Conservation (phyloP, 495 filamentous ascomycete species). For the Apodospora peruviana region DNA sequence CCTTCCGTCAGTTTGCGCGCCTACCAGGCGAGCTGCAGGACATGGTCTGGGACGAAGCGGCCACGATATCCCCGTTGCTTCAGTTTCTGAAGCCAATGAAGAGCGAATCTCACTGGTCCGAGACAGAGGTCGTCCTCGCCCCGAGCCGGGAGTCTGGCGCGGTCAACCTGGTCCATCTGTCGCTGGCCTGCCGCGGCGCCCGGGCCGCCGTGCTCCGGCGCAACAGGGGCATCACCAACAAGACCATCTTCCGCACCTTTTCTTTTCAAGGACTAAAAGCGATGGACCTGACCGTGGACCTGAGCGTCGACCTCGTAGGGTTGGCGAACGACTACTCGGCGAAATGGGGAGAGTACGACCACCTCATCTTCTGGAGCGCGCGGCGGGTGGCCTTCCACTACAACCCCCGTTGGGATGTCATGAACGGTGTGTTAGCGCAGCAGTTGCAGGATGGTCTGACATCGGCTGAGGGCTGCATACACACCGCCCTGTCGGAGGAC, state of each 20-base stretch:
- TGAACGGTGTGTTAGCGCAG: conserved; percentile 1
- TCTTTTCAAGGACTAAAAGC: background rate
- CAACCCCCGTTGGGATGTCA: conserved; percentile 7
- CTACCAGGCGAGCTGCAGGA: conserved; percentile 18
- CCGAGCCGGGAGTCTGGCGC: conserved; percentile 27
- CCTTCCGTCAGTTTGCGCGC: conserved; percentile 16
- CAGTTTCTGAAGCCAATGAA: conserved; percentile 21
- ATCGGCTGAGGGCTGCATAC: background rate
- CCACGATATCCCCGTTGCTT: conserved; percentile 10
- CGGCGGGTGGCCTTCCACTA: conserved; percentile 16
- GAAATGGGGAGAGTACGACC: conserved; percentile 8
- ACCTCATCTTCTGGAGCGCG: conserved; percentile 14
- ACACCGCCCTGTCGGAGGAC: background rate
- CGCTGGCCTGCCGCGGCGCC: conserved; percentile 14
- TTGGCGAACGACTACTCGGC: conserved; percentile 5
- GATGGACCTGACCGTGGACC: conserved; percentile 11
- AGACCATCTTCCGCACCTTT: conserved; percentile 12
- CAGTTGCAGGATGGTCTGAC: background rate
- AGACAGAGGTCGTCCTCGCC: conserved; percentile 15
- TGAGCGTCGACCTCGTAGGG: conserved; percentile 15
- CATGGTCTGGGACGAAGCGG: conserved; percentile 20
- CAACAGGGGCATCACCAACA: background rate
- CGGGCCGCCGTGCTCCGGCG: conserved; percentile 12
- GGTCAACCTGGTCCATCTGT: conserved; percentile 10
- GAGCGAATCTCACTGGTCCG: conserved; percentile 12